A percentile compares a stretch with the other conserved stretches of the same genome.
Conservation (phyloP, 495 filamentous ascomycete species). For the Sporormia fimetaria region DNA sequence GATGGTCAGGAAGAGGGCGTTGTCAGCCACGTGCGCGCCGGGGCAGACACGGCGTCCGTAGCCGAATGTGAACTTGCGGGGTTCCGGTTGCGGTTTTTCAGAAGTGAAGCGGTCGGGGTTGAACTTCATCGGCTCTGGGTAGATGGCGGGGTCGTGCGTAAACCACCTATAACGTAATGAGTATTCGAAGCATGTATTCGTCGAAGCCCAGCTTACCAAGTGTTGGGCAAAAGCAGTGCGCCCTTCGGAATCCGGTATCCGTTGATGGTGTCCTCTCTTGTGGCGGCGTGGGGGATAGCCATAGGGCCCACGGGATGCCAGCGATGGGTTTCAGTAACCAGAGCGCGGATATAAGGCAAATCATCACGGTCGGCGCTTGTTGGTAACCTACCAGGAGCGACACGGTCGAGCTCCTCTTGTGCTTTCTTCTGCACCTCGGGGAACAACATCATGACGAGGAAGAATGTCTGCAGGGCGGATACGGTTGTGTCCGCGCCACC, state of each 20-base stretch:
- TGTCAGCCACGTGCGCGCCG: constrained; percentile 33
- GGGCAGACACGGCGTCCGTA: constrained; percentile 37
- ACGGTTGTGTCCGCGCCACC: constrained; percentile 49
- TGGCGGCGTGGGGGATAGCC: constrained; percentile 44
- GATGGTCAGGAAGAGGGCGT: constrained; percentile 32
- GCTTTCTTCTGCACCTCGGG: constrained; percentile 43
- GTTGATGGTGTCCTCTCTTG: constrained; percentile 39
- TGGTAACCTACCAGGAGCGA: constrained; percentile 37
- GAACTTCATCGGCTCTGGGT: constrained; percentile 31
- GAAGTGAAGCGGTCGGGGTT: constrained; percentile 34
- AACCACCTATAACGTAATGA: constrained; percentile 18
- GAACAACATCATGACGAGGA: constrained; percentile 39
- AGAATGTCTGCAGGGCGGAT: constrained; percentile 33
- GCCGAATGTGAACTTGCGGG: constrained; percentile 29
- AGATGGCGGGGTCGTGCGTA: constrained; percentile 30
- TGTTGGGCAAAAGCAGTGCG: constrained; percentile 32
- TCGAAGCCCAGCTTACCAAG: constrained; percentile 29
- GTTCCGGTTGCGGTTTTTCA: constrained; percentile 29
- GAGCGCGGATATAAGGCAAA: constrained; percentile 37
- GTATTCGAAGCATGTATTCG: neutral
- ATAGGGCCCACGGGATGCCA: constrained; percentile 39
- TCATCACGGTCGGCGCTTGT: constrained; percentile 28
- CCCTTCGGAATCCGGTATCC: constrained; percentile 41
- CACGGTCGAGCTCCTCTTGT: constrained; percentile 47
- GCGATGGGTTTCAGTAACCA: constrained; percentile 38